Evolutionary conservation across 148 eudicot genomes (phyloP), one percentile per base, ranked within the genome.

Genomic region (Camellia japonica): DNA sequence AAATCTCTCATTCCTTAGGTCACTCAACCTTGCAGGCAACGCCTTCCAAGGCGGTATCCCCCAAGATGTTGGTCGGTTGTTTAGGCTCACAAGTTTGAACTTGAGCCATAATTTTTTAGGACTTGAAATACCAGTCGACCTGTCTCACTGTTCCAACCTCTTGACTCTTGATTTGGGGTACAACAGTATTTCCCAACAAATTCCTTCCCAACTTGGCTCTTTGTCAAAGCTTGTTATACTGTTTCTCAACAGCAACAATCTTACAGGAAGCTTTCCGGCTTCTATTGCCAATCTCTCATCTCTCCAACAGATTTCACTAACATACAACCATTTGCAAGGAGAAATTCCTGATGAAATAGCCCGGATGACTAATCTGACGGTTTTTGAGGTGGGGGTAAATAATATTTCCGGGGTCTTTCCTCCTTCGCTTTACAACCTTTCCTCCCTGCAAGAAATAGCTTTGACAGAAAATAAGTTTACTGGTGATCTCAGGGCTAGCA

Each of bases 11-110:
- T 84, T 84, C 71, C 87, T 68, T 87, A 3, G 38, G 14, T 43
- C 9, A 15, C 52, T 84, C 5, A 15, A 49, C 46, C 80, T 87
- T 10, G 71, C 78, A 74, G 77, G 52, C 69, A 87, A 87, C 78
- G 55, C 68, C 63, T 84, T 87, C 54, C 60, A 74, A 7, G 89
- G 87, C 2, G 54, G 5, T 15, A 84, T 87, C 18, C 89, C 89
- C 3, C 2, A 46, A 38, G 84, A 84, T 71, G 23, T 82, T 9
- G 82, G 84, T 20, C 82, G 72, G 49, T 66, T 87, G 59, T 20
- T 61, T 13, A 71, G 81, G 20, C 84, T 87, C 46, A 76, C 47
- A 16, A 44, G 0, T 51, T 16, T 86, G 18, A 78, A 79, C 30
- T 18, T 86, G 3, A 84, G 84, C 75, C 59, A 64, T 30, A 86